These are phyloP conservation scores for Plicaturopsis crispa DNA, from an alignment of 768 basidiomycete genomes.

Conservation along the genomic window DNA sequence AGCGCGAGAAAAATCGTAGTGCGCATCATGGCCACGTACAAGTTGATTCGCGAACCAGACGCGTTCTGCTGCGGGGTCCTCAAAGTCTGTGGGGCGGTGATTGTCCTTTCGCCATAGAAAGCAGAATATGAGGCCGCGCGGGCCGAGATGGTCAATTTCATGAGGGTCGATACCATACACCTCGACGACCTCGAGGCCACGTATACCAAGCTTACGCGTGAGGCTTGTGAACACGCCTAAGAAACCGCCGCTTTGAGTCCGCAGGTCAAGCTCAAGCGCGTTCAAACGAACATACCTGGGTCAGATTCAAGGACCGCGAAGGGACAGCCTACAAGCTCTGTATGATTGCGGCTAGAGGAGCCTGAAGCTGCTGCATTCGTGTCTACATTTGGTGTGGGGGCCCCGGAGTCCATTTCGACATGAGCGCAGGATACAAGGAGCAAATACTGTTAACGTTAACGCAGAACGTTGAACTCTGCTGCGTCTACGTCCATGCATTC, in stretches of 20 bases:
- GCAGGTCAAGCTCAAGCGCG: not conserved
- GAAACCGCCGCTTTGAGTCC: not conserved
- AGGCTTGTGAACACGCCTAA: conserved; percentile 54
- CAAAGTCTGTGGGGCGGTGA: conserved; percentile 36
- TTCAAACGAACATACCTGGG: conserved; percentile 20
- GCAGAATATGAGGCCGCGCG: conserved; percentile 57
- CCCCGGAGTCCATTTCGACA: too few relatives aligned
- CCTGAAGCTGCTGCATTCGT: too few relatives aligned
- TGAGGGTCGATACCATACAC: conserved; percentile 58
- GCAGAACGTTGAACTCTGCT: too few relatives aligned
- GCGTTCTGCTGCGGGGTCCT: conserved; percentile 44
- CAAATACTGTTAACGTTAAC: too few relatives aligned
- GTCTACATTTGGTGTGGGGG: too few relatives aligned
- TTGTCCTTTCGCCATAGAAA: conserved; percentile 48
- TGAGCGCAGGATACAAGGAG: too few relatives aligned
- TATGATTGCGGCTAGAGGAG: too few relatives aligned
- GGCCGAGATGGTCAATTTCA: conserved; percentile 52
- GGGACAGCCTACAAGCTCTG: conserved; percentile 56
- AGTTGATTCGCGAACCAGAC: conserved; percentile 70
- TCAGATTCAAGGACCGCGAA: conserved; percentile 54
- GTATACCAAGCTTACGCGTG: conserved; percentile 44
- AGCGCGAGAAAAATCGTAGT: too few relatives aligned
- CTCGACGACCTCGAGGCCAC: conserved; percentile 46
- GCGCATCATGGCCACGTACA: too few relatives aligned
- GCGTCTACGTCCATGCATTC: too few relatives aligned